Base-by-base conservation (phyloP, 2,329 filamentous ascomycete species). In the Diaporthe ampelina region DNA sequence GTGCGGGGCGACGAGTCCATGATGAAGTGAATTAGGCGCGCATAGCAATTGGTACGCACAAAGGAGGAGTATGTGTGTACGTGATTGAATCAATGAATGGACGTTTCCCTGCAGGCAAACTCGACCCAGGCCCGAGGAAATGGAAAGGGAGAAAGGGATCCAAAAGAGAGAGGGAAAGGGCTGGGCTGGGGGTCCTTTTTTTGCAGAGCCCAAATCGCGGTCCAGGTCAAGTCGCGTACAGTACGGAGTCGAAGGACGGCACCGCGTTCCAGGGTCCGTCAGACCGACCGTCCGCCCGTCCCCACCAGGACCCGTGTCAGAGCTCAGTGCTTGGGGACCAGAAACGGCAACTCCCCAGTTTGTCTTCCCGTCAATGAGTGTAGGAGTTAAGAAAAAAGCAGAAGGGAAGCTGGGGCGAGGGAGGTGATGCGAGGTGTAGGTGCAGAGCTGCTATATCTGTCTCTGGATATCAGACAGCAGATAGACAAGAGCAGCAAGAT, bases 1-100 rank as follows among this genome's bases (percentile, higher is more conserved):
- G 69, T 68, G 48, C 75, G 50, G 26, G 73, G 75, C 26, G 75
- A 71, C 26, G 70, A 73, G 73, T 76, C 73, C 75, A 76, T 76
- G 59, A 43, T 70, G 56, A 24, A 24, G 43, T 24, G 21, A 26
- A 43, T 48, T 54, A 70, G 26, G 37, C 58, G 56, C 32, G 65
- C 72, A 73, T 73, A 73, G 72, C 72, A 59, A 50, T 56, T 61
- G 57, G 57, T 17, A 48, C 6, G 45, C 61, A 72, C 58, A 40
- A 52, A 24, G 35, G 15, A 35, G 57, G 58, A 26, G 24, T 13
- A 21, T 67, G 29, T 48, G 70, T 11, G 58, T 37, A 35, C n/a
- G 54, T 48, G 13, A 37, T 17, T 26, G 29, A 67, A 59, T 45
- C 50, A 54, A 58, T n/a, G 59, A 67, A 43, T 59, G 73, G 50